Evolutionary conservation across 441 rosid genomes (phyloP).

Genomic region (Hura crepitans): DNA sequence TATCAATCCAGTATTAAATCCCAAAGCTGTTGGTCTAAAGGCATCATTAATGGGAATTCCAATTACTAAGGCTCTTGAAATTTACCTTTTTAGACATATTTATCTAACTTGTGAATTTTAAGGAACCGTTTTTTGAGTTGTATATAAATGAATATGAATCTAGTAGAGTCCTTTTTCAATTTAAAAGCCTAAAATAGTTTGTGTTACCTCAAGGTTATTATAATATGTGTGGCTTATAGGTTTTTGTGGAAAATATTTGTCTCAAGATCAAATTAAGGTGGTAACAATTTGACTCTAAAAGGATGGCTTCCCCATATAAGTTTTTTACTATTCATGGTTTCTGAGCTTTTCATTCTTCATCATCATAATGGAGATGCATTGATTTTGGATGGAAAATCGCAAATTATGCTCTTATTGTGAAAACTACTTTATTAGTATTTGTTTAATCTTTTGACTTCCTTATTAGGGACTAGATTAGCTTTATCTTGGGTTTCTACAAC

Average conservation of each 20-base stretch:
- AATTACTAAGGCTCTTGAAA: constrained; percentile 38
- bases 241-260: constrained; percentile 22
- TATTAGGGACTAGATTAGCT: constrained; percentile 67
- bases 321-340: constrained; percentile 17
- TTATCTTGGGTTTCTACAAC: constrained; percentile 64
- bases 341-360: neutral
- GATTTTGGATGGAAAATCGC: neutral
- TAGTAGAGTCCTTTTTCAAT: neutral
- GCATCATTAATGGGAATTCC: constrained; percentile 82
- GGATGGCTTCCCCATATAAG: constrained; percentile 96
- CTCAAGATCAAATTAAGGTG: constrained; percentile 85
- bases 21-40: constrained; percentile 75
- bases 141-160: neutral
- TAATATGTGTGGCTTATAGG: constrained; percentile 10
- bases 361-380: neutral
- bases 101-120: constrained; percentile 11
- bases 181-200: neutral
- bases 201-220: neutral
- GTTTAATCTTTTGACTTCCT: constrained; percentile 19
- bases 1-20: constrained; percentile 71
- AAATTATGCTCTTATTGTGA: neutral
- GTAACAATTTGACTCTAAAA: constrained; percentile 74
- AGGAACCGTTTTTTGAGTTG: constrained; percentile 1
- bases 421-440: neutral
- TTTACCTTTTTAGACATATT: constrained; percentile 9